phyloP scores from a whole-genome alignment of 352 stramenopile species.

The Globisporangium paddicum region DNA sequence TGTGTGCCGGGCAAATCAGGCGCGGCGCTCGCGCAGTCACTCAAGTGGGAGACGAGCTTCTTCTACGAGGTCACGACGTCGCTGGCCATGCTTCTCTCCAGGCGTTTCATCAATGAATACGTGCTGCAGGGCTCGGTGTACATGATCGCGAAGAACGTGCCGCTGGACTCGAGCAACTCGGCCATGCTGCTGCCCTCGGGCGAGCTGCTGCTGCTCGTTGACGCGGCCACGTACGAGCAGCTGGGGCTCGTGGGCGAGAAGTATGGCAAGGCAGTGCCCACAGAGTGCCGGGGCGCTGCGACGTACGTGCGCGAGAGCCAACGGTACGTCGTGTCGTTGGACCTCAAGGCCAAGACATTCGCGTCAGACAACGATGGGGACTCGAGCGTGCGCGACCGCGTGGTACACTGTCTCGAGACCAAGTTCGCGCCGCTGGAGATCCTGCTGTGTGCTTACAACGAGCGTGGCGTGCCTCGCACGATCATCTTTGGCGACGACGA shows the following conservation, averaged over 20 bases:
- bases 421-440: conserved; percentile 61
- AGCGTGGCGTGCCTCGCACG: conserved; percentile 49
- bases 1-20: conserved; percentile 37
- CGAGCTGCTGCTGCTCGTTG: conserved; percentile 67
- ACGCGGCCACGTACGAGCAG: conserved; percentile 59
- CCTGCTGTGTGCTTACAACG: conserved; percentile 70
- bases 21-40: conserved; percentile 28
- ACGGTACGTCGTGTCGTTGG: conserved; percentile 55
- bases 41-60: conserved; percentile 80
- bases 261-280: conserved; percentile 35
- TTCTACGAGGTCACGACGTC: conserved; percentile 69
- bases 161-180: conserved; percentile 56
- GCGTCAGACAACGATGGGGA: conserved; percentile 8
- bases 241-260: conserved; percentile 67
- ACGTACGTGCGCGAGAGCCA: conserved; percentile 24
- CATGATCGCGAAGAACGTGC: conserved; percentile 77
- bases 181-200: conserved; percentile 59
- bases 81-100: conserved; percentile 49
- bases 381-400: conserved; percentile 24
- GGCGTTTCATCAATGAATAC: conserved; percentile 59
- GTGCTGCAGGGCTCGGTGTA: conserved; percentile 41
- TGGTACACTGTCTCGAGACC: conserved; percentile 36
- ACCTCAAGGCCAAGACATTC: conserved; percentile 52
- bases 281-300: conserved; percentile 11
- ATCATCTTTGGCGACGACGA: conserved; percentile 73